These are phyloP conservation scores for Yamadazyma diospyri DNA, from an alignment of 1,139 yeast genomes.

Conservation along the genomic window DNA sequence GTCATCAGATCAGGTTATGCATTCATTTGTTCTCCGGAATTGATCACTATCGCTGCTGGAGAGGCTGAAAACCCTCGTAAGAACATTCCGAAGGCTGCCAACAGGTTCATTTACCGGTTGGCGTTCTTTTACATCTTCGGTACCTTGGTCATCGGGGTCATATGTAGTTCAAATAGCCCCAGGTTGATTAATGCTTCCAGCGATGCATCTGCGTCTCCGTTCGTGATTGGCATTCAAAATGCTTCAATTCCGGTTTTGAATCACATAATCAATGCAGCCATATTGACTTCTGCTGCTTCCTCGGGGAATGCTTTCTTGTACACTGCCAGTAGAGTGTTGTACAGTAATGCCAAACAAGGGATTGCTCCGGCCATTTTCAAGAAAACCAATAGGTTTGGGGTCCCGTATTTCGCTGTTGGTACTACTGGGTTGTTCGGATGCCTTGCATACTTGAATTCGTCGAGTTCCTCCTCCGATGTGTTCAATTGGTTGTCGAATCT, in stretches of 20 bases:
- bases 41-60: constrained; percentile 37
- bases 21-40: constrained; percentile 39
- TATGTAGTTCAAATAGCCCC: constrained; percentile 33
- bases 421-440: constrained; percentile 31
- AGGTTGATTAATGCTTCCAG: constrained; percentile 31
- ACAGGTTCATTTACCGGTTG: constrained; percentile 45
- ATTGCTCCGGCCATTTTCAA: constrained; percentile 58
- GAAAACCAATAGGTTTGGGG: constrained; percentile 61
- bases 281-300: constrained; percentile 64
- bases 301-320: constrained; percentile 74
- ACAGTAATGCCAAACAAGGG: constrained; percentile 59
- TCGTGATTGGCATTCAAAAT: constrained; percentile 50
- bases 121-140: constrained; percentile 46
- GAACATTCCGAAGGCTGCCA: constrained; percentile 44
- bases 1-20: constrained; percentile 39
- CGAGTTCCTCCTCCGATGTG: constrained; percentile 51
- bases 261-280: constrained; percentile 65
- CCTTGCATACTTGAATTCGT: constrained; percentile 60
- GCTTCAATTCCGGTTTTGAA: constrained; percentile 61
- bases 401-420: constrained; percentile 52
- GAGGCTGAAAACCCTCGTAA: constrained; percentile 45
- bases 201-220: constrained; percentile 50
- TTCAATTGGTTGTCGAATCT: constrained; percentile 68
- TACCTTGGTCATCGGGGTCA: constrained; percentile 45
- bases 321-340: constrained; percentile 66